Evolutionary conservation across 768 basidiomycete genomes (phyloP).

Genomic region (Myochromella boudieri): DNA sequence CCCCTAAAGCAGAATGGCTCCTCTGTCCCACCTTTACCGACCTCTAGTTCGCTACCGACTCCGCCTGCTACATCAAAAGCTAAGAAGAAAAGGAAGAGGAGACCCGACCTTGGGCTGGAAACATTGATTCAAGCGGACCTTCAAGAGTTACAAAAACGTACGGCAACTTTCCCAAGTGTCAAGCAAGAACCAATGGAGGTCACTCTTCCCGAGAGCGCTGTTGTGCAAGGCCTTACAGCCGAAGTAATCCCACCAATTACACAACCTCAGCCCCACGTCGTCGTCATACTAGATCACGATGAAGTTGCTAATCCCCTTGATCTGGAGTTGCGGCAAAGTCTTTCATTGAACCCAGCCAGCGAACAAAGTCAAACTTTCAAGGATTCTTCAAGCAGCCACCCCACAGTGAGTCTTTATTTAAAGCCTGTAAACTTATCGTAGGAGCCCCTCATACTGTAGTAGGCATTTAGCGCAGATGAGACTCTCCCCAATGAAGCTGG

Average conservation of each 20-base stretch:
- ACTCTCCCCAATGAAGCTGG: no score
- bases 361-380: no score
- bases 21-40: neutral
- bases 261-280: neutral
- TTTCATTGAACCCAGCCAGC: no score
- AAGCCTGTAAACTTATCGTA: no score
- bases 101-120: conserved; percentile 7
- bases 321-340: no score
- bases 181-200: conserved; percentile 11
- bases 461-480: no score
- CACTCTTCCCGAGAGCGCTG: neutral
- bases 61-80: neutral
- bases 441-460: neutral
- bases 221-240: no score
- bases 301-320: neutral
- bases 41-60: neutral
- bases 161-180: neutral
- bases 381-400: no score
- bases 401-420: no score
- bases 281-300: conserved; percentile 6
- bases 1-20: neutral
- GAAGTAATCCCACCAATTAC: no score
- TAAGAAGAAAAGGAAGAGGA: conserved; percentile 16
- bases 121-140: conserved; percentile 16
- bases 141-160: conserved; percentile 16